A percentile compares a stretch with the other conserved stretches of the same genome.
These are phyloP conservation scores for Mycena sp. DNA, from an alignment of 1,284 basidiomycete genomes.

Conservation along the genomic window DNA sequence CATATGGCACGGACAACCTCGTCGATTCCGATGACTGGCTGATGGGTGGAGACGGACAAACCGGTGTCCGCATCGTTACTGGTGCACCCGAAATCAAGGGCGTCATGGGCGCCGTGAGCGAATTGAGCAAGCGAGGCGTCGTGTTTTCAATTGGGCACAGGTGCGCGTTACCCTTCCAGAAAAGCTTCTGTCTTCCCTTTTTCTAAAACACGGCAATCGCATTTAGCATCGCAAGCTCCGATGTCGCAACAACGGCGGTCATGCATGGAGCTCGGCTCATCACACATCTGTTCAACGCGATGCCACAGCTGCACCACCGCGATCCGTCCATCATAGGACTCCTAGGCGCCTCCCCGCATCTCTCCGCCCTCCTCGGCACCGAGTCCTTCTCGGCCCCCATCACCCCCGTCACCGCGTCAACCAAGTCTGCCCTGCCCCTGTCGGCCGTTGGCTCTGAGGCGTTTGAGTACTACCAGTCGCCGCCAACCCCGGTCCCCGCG, in stretches of 20 bases:
- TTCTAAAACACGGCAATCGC: neutral
- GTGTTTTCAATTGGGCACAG: constrained; percentile 90
- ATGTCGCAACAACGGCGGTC: constrained; percentile 74
- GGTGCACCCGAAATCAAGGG: constrained; percentile 89
- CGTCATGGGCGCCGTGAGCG: constrained; percentile 74
- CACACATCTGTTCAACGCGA: constrained; percentile 93
- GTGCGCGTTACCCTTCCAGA: constrained; percentile 50
- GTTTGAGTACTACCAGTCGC: constrained; percentile 67
- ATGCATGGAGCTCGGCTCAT: constrained; percentile 81
- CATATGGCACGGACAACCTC: constrained; percentile 77
- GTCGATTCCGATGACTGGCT: constrained; percentile 73
- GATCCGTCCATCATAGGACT: constrained; percentile 90
- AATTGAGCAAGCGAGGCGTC: constrained; percentile 73
- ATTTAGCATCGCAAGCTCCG: constrained; percentile 68
- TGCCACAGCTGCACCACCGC: constrained; percentile 87
- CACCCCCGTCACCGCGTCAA: constrained; percentile 15
- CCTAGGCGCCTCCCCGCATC: constrained; percentile 78
- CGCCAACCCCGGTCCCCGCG: constrained; percentile 46
- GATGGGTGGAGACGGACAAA: constrained; percentile 51
- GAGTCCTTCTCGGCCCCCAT: constrained; percentile 34
- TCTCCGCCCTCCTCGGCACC: constrained; percentile 51
- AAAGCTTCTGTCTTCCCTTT: neutral
- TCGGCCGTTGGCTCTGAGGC: constrained; percentile 59
- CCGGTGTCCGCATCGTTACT: constrained; percentile 85
- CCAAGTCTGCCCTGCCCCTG: neutral